Evolutionary conservation across 495 filamentous ascomycete species (phyloP), one percentile per base, ranked within the genome.

Genomic region (Viridothelium virens): DNA sequence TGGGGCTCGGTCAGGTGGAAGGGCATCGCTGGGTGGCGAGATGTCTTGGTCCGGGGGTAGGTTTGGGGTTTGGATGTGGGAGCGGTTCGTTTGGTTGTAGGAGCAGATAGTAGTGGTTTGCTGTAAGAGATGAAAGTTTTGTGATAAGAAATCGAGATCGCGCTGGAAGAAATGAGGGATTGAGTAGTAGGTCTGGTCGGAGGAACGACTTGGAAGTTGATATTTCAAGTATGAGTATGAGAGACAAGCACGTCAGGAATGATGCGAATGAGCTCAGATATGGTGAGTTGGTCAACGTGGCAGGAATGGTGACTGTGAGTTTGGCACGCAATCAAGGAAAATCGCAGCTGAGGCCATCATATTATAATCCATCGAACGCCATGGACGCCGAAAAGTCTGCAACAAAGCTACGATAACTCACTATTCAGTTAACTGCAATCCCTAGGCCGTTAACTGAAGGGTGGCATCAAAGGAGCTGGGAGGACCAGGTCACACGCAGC

Each of bases 1-100:
- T 91, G 87, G 63, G 91, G 89, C 77, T 95, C 89, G 77, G 86
- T 84, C 80, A 93, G 83, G 71, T 82, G 82, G 85, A 87, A 89
- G 73, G 79, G 76, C 69, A 76, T 70, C n/a, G 48, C 5, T 18
- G 48, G 16, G 14, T 25, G 67, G 39, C 64, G 63, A 14, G 48
- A 65, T 9, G 69, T 59, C 66, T 68, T 71, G 48, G 38, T 63
- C 64, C 71, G 65, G 70, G 70, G 61, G 64, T 59, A 10, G 68
- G 67, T 63, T 66, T n/a, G 39, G 66, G 65, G 5, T 14, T 11
- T 53, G 48, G 63, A 56, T 50, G 44, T 14, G 66, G 67, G 46
- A 39, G 61, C 64, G 62, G 25, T 25, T 61, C 67, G 61, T 68
- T 63, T 39, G 59, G 63, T 67, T 16, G 56, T 46, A 34, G 37